These are phyloP conservation scores for Curvularia hawaiiensis DNA, from an alignment of 2,329 filamentous ascomycete genomes.

Conservation along the genomic window DNA sequence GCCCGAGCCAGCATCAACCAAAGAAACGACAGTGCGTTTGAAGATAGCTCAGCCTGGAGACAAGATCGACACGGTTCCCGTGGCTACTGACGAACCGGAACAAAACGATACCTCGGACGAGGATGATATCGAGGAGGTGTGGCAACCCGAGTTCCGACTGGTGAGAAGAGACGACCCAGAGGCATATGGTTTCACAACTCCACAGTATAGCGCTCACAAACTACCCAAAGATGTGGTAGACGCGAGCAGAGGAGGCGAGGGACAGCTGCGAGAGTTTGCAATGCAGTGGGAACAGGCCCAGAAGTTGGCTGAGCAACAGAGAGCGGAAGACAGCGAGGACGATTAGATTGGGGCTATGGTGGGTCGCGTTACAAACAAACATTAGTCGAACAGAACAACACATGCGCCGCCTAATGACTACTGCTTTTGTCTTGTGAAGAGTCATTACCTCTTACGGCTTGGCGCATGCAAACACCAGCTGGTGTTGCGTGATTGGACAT, in stretches of 20 bases:
- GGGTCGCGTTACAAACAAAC: neutral
- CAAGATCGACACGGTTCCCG: conserved; percentile 1
- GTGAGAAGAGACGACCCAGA: conserved; percentile 85
- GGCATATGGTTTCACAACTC: conserved; percentile 82
- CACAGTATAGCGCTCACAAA: conserved; percentile 94
- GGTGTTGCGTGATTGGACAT: conserved; percentile 14
- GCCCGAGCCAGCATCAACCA: conserved; percentile 38
- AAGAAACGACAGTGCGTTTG: conserved; percentile 39
- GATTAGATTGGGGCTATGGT: conserved; percentile 25
- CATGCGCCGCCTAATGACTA: neutral
- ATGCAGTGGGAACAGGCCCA: conserved; percentile 55
- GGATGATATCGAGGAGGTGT: conserved; percentile 61
- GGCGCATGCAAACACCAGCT: conserved; percentile 16
- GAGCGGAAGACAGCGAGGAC: conserved; percentile 46
- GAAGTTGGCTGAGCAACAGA: conserved; percentile 50
- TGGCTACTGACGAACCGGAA: neutral
- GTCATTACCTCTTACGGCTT: conserved; percentile 7
- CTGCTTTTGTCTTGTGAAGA: conserved; percentile 5
- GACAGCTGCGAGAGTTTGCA: conserved; percentile 73
- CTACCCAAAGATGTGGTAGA: conserved; percentile 90
- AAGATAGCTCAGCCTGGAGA: conserved; percentile 15
- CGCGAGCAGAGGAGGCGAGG: conserved; percentile 64
- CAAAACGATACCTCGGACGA: conserved; percentile 39
- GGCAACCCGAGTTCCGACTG: conserved; percentile 78
- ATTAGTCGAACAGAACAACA: neutral